These are phyloP conservation scores for Stephania cephalantha DNA, from an alignment of 164 flowering plant genomes.

Conservation along the genomic window DNA sequence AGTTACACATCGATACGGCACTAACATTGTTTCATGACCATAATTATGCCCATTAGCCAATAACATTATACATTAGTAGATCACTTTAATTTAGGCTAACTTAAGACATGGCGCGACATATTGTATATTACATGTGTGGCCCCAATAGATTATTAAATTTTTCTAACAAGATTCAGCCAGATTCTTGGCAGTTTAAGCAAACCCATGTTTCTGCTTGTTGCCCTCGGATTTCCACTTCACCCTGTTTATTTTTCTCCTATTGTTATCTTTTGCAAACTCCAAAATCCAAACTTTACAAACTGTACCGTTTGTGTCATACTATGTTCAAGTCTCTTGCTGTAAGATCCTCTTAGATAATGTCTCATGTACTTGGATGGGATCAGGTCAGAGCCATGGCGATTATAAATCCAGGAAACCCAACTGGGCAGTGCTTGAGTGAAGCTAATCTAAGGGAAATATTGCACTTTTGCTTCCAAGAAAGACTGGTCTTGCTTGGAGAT, in stretches of 20 bases:
- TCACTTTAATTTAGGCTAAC: too few relatives aligned
- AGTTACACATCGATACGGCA: too few relatives aligned
- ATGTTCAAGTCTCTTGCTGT: not conserved
- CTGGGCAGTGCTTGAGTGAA: conserved; percentile 93
- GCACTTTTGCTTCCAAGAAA: conserved; percentile 63
- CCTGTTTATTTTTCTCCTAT: not conserved
- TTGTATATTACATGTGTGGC: too few relatives aligned
- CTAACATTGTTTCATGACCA: too few relatives aligned
- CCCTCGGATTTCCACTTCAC: not conserved
- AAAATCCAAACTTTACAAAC: not conserved
- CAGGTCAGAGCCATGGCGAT: conserved; percentile 98
- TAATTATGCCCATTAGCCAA: too few relatives aligned
- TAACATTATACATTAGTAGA: too few relatives aligned
- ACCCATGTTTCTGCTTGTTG: too few relatives aligned
- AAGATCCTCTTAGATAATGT: conserved; percentile 8
- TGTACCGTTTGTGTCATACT: not conserved
- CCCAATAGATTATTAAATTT: too few relatives aligned
- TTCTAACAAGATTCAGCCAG: not conserved
- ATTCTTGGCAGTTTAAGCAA: not conserved
- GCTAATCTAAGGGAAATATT: conserved; percentile 71
- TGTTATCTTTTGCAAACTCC: not conserved
- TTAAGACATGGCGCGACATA: too few relatives aligned
- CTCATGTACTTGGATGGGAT: conserved; percentile 12
- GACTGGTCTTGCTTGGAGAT: conserved; percentile 78
- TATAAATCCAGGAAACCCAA: conserved; percentile 98